These are phyloP conservation scores for Gautieria morchelliformis DNA, from an alignment of 768 basidiomycete species.

Conservation along the genomic window DNA sequence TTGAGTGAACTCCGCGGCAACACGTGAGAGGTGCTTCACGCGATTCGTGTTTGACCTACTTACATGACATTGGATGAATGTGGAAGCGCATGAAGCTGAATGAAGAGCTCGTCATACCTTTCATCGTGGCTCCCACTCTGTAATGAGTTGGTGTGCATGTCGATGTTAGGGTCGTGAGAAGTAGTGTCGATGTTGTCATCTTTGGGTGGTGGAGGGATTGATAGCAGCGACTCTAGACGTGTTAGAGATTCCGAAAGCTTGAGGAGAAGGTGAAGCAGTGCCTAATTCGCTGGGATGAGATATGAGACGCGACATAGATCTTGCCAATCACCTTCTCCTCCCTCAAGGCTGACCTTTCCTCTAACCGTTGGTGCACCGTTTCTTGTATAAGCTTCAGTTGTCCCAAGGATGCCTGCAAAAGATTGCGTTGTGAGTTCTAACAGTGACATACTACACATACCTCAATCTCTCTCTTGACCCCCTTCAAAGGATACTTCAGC, in stretches of 20 bases:
- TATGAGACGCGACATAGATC: not conserved
- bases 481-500: constrained; percentile 57
- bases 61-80: not conserved
- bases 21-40: constrained; percentile 73
- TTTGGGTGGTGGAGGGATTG: constrained; percentile 46
- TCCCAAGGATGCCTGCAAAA: constrained; percentile 12
- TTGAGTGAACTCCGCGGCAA: constrained; percentile 87
- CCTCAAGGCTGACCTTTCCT: constrained; percentile 61
- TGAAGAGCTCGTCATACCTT: constrained; percentile 27
- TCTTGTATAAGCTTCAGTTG: constrained; percentile 58
- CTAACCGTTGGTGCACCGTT: constrained; percentile 70
- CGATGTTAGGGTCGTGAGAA: constrained; percentile 19
- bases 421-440: not conserved
- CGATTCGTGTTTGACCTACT: constrained; percentile 50
- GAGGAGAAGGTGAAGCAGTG: constrained; percentile 75
- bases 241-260: constrained; percentile 88
- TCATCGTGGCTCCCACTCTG: constrained; percentile 31
- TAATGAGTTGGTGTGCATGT: constrained; percentile 1
- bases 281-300: constrained; percentile 32
- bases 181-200: constrained; percentile 26
- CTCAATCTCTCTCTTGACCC: constrained; percentile 55
- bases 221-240: constrained; percentile 78
- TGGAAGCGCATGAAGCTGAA: not conserved
- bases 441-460: constrained; percentile 33
- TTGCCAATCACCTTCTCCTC: constrained; percentile 65